Base-by-base conservation (phyloP, 768 basidiomycete species). In the Stropharia rugosoannulata region DNA sequence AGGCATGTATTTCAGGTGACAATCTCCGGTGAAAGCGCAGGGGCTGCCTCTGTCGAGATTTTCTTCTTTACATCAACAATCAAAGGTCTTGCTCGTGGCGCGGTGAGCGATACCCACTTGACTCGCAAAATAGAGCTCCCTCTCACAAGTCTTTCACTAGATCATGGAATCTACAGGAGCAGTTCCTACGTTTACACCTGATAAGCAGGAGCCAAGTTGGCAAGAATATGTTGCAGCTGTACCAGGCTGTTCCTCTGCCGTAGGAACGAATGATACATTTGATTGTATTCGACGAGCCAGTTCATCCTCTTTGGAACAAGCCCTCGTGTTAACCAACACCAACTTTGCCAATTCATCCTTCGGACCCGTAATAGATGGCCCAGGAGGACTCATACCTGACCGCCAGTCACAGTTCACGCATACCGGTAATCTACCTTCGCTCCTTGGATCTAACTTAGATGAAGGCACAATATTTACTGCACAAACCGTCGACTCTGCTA, bases 1-100 rank as follows among this genome's bases (percentile, higher is more conserved):
- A 27, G 22, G 27, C 2, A 11, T 39, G 19, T 13, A 15, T 25
- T 19, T 7, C 47, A 78, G 71, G 79, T 83, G 2, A 81, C 79
- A 2, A 60, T 79, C 42, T 73, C 76, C 43, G 83, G 82, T 16
- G 73, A 83, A 57, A 77, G 74, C 19, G 81, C 82, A 3, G 82
- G 82, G 4, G 77, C 81, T 15, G 74, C 74, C 47, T 61, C 62
- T 42, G 70, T 71, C 27, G 61, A 67, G 8, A 66, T 75, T 51
- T 72, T 73, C 13, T 67, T 70, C 48, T 65, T 75, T 15, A 66
- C 70, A 55, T 64, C 63, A 1, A 59, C 43, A 25, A 64, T 73
- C 48, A 62, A 58, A 40, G 51, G 63, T 5, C 58, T 73, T 11
- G 73, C 70, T n/a, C 64, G 71, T 10, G 74, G 59, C n/a, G 75